Evolutionary conservation across 225 moss, liverwort and hornwort genomes (phyloP), one percentile per base, ranked within the genome.

Genomic region (Sphagnum contortum): DNA sequence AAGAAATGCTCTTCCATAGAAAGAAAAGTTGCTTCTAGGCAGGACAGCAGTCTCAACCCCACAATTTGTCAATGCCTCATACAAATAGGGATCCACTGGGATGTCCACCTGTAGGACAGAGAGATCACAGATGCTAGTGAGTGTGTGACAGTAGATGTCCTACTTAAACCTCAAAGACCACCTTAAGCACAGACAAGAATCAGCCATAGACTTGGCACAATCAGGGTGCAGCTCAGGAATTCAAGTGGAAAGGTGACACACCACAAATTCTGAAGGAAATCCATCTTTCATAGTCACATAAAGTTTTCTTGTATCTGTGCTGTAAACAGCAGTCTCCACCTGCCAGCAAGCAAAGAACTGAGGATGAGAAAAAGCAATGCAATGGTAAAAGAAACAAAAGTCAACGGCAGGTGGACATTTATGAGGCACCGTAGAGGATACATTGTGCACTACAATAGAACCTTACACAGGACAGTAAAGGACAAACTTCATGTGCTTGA

Each of bases 211-310:
- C 10, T 6, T 5, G 47, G 48, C 44, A 12, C 44, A 45, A 47
- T 4, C 47, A 7, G 45, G 6, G 6, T 60, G 12, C 12, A 45
- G 12, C 59, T 6, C 6, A 6, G 45, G 45, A 60, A 6, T 60
- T 5, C 12, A 6, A 6, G 59, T 6, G 59, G 12, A 60, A 60
- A 45, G 59, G 8, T 13, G 7, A 84, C 90, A 56, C 70, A 98
- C 98, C 79, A 98, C 82, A 80, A 78, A 98, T 59, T 91, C 91
- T 12, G 93, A 83, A 13, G 98, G 98, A 77, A 98, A 98, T 13
- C 93, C 98, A 14, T 93, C 98, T 66, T 78, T 92, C 93, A 98
- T 91, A 58, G 80, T 82, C 64, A 98, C 88, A 52, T 70, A 98
- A 14, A 98, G 79, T 82, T 78, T 91, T 74, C 60, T 93, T 74